A percentile compares a stretch with the other conserved stretches of the same genome.
Evolutionary conservation across 2,329 filamentous ascomycete genomes (phyloP).

Genomic region (Alternaria sp.): DNA sequence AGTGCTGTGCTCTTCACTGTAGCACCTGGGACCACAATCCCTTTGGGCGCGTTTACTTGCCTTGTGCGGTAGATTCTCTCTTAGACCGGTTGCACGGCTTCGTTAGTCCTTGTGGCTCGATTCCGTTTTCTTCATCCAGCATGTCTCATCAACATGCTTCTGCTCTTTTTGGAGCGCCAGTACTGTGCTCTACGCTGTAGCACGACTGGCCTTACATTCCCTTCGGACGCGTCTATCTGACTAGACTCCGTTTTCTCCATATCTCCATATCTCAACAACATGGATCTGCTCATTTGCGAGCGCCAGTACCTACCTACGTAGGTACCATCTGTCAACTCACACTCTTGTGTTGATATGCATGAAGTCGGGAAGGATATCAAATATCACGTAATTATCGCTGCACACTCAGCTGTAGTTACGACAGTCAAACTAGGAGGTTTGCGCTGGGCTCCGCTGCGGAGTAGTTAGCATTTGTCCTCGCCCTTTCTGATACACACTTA

Average conservation of each 20-base stretch:
- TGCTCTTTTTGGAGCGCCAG: not conserved
- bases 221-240: no score
- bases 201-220: no score
- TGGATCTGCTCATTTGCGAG: not conserved
- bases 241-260: not conserved
- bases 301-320: not conserved
- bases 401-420: conserved; percentile 18
- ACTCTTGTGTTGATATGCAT: not conserved
- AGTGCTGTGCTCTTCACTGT: no score
- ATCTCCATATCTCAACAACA: not conserved
- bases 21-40: not conserved
- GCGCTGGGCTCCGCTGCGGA: conserved; percentile 5
- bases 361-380: not conserved
- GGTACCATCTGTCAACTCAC: not conserved
- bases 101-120: not conserved
- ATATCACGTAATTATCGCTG: not conserved
- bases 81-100: not conserved
- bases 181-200: no score
- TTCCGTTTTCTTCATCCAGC: not conserved
- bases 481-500: not conserved
- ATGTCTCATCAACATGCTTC: not conserved
- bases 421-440: conserved; percentile 36
- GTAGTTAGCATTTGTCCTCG: conserved; percentile 7
- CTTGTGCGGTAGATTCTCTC: not conserved
- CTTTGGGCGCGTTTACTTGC: not conserved